phyloP scores from a whole-genome alignment of 2,329 filamentous ascomycete genomes.

The Trichoderma sp. region DNA sequence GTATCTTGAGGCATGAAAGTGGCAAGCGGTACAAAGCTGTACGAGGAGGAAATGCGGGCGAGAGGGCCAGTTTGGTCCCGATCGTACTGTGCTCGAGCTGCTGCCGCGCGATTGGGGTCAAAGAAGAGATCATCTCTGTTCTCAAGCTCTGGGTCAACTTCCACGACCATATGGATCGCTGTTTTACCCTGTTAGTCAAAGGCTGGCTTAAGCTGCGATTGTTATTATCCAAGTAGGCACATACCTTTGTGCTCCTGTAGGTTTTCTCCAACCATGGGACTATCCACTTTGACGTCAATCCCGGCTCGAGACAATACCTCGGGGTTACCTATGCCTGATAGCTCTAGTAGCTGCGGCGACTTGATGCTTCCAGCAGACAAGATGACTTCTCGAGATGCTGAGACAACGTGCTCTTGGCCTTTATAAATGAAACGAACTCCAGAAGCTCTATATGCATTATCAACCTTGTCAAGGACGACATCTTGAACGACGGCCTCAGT shows the following conservation, averaged over 20 bases:
- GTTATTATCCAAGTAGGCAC: conserved; percentile 21
- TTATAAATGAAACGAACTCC: conserved; percentile 36
- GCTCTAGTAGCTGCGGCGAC: conserved; percentile 58
- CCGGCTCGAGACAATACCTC: conserved; percentile 37
- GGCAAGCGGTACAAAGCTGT: conserved; percentile 42
- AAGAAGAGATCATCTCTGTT: conserved; percentile 40
- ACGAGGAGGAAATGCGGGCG: conserved; percentile 39
- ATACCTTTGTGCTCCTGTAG: conserved; percentile 45
- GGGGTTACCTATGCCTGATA: conserved; percentile 56
- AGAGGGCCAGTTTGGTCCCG: conserved; percentile 34
- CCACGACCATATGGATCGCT: conserved; percentile 45
- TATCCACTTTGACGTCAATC: conserved; percentile 39
- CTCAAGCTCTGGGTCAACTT: conserved; percentile 41
- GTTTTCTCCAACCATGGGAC: conserved; percentile 48
- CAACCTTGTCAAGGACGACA: conserved; percentile 29
- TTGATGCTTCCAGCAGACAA: conserved; percentile 56
- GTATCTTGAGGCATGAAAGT: conserved; percentile 30
- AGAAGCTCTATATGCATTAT: conserved; percentile 27
- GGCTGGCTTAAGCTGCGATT: not conserved
- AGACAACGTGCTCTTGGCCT: conserved; percentile 37
- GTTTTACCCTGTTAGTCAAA: not conserved
- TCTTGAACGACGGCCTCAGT: conserved; percentile 30
- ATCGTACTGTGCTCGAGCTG: conserved; percentile 36
- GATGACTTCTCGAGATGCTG: conserved; percentile 52
- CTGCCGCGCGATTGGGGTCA: conserved; percentile 29